A percentile compares a stretch with the other conserved stretches of the same genome.
Evolutionary conservation across 2,329 filamentous ascomycete species (phyloP).

Genomic region (Hyphodiscus sp.): DNA sequence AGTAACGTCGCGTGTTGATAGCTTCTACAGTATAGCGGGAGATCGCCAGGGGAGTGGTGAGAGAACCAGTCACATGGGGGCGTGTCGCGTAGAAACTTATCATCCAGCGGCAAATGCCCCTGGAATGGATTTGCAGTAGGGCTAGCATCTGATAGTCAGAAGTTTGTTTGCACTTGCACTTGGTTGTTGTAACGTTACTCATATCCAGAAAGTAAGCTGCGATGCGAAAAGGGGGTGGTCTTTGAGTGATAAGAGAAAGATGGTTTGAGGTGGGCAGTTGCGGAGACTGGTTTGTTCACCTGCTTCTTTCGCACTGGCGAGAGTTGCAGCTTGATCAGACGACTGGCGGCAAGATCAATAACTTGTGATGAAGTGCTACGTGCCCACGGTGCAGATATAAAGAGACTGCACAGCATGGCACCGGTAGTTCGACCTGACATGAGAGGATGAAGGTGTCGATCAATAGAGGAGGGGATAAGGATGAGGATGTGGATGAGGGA

Average conservation of each 20-base stretch:
- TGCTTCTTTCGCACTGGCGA: background rate
- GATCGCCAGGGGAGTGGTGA: slow-evolving; percentile 4
- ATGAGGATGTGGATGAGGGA: too few species aligned
- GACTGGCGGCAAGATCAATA: background rate
- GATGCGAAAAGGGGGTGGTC: background rate
- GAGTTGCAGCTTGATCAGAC: background rate
- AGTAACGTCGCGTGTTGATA: slow-evolving; percentile 7
- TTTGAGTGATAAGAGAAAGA: background rate
- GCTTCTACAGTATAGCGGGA: background rate
- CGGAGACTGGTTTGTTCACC: background rate
- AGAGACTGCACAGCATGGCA: background rate
- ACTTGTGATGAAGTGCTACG: background rate
- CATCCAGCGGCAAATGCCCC: background rate
- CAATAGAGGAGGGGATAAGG: too few species aligned
- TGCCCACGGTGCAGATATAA: background rate
- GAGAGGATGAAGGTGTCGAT: background rate
- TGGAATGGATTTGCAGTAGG: background rate
- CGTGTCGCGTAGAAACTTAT: background rate
- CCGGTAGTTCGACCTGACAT: too few species aligned
- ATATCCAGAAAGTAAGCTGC: background rate
- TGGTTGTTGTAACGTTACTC: background rate
- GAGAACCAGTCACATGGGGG: background rate
- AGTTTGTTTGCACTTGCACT: background rate
- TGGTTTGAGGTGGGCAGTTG: background rate
- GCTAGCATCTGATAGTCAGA: background rate